phyloP scores from a whole-genome alignment of 179 eudicot species.

The Gypsophila paniculata region DNA sequence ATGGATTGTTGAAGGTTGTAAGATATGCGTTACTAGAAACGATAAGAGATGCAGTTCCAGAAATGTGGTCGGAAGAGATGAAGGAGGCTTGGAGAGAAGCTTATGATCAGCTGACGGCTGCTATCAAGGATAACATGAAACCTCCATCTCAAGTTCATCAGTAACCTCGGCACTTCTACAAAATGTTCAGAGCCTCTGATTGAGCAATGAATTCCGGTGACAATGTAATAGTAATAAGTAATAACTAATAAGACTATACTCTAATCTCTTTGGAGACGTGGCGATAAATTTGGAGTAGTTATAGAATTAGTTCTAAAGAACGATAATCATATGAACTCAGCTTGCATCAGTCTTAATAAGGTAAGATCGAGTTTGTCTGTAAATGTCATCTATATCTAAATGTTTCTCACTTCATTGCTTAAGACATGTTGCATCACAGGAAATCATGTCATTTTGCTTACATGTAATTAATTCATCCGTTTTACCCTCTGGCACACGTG shows the following conservation, averaged over 20 bases:
- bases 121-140: conserved; percentile 76
- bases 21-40: conserved; percentile 76
- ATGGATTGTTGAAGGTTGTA: conserved; percentile 44
- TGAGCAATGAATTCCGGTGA: neutral
- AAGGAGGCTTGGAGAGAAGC: conserved; percentile 79
- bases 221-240: neutral
- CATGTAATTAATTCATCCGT: too few relatives aligned
- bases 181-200: neutral
- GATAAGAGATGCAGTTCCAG: conserved; percentile 73
- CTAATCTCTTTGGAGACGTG: neutral
- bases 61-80: conserved; percentile 87
- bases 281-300: neutral
- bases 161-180: neutral
- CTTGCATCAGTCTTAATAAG: conserved; percentile 14
- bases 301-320: neutral
- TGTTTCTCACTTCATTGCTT: neutral
- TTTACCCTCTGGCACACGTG: too few relatives aligned
- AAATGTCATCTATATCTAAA: neutral
- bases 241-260: neutral
- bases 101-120: conserved; percentile 67
- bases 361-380: neutral
- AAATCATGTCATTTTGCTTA: too few relatives aligned
- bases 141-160: conserved; percentile 23
- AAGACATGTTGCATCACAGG: too few relatives aligned
- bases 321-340: neutral